Base-by-base conservation (phyloP, 2,329 filamentous ascomycete species). In the Pseudopithomyces maydicus region DNA sequence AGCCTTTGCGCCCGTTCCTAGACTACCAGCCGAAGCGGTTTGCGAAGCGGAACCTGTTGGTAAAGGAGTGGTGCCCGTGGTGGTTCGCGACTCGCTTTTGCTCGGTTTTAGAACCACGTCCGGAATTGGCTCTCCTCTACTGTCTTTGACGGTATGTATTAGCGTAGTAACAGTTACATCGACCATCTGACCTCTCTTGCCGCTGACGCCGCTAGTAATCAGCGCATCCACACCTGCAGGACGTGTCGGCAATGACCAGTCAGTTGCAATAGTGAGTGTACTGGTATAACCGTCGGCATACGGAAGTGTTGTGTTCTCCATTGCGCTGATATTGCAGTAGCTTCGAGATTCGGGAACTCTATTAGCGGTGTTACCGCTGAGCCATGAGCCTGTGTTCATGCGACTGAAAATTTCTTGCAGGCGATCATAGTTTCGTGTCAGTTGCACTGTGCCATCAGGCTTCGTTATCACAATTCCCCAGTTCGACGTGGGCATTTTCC, bases 131-230 rank as follows among this genome's bases (percentile, higher is more conserved):
- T 33, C 32, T 5, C 61, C 61, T 19, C 55, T 61, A 29, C 50
- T 55, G 44, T 63, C 58, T 23, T 36, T 44, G 32, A 63, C 43
- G 22, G 35, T 35, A 26, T 58, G 35, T 10, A 32, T 52, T 15
- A 63, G 39, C 1, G 49, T 58, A 5, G 61, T 63, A 10, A 61
- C 32, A 5, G 49, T 51, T 1, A 63, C 61, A 45, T 63, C 61
- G 1, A 63, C 61, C 61, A 63, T 63, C 15, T 59, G 49, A 1
- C 61, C 61, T 35, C 53, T 57, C 19, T 39, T 55, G 20, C 58
- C 61, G 8, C n/a, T 17, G 2, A 36, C 55, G 14, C 58, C 61
- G 15, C 22, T 56, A 1, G 53, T 61, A n/a, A 63, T 57, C 20
- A 63, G 15, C 19, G 52, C 57, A 49, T 61, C 52, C 15, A 63